phyloP scores from a whole-genome alignment of 768 basidiomycete species.

The Pulveroboletus sp. region DNA sequence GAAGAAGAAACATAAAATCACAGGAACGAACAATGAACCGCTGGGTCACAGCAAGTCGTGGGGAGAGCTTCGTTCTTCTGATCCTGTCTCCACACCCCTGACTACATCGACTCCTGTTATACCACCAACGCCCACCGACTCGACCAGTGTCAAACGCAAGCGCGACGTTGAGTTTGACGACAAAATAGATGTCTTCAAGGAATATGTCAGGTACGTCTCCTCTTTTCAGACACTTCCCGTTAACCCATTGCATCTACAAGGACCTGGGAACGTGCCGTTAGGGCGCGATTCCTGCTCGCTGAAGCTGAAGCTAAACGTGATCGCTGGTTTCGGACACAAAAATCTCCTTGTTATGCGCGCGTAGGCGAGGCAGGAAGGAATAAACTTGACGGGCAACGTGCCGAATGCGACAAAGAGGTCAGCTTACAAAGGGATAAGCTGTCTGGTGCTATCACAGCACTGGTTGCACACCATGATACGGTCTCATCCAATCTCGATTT shows the following conservation, averaged over 20 bases:
- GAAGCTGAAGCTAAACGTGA: slow-evolving; percentile 30
- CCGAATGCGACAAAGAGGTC: slow-evolving; percentile 26
- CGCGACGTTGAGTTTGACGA: slow-evolving; percentile 19
- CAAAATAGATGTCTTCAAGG: slow-evolving; percentile 24
- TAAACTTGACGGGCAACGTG: slow-evolving; percentile 27
- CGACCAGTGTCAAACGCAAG: slow-evolving; percentile 26
- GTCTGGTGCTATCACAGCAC: slow-evolving; percentile 21
- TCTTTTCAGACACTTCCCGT: too few relatives aligned
- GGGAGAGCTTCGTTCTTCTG: slow-evolving; percentile 9
- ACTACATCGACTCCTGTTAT: slow-evolving; percentile 13
- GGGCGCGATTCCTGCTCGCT: slow-evolving; percentile 21
- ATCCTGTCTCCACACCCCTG: not conserved
- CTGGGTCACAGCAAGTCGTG: slow-evolving; percentile 14
- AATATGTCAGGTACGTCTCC: slow-evolving; percentile 29
- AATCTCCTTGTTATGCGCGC: slow-evolving; percentile 27
- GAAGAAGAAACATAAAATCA: slow-evolving; percentile 9
- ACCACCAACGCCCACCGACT: slow-evolving; percentile 14
- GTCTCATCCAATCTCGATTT: slow-evolving; percentile 24
- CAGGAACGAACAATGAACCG: slow-evolving; percentile 26
- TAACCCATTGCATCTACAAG: slow-evolving; percentile 12
- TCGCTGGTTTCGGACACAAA: slow-evolving; percentile 31
- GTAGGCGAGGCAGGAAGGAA: slow-evolving; percentile 30
- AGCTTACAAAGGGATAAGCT: slow-evolving; percentile 24
- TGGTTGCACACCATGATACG: slow-evolving; percentile 21
- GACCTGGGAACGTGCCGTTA: slow-evolving; percentile 29